Evolutionary conservation across 2,329 filamentous ascomycete genomes (phyloP).

Genomic region (Colletotrichum sp.): DNA sequence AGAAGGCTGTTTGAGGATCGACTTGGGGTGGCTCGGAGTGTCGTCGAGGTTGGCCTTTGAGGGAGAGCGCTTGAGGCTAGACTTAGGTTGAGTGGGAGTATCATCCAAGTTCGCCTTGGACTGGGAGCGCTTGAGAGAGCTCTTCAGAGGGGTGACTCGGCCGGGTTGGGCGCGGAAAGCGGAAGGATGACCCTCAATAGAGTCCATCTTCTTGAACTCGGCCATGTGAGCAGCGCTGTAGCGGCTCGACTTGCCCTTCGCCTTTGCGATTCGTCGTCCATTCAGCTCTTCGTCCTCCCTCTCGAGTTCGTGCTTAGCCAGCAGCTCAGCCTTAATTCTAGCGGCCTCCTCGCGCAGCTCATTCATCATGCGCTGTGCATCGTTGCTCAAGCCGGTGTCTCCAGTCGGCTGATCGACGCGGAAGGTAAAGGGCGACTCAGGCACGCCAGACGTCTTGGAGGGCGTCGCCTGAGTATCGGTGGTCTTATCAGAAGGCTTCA

Average conservation of each 20-base stretch:
- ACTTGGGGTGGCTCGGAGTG: conserved; percentile 19
- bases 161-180: conserved; percentile 68
- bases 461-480: conserved; percentile 62
- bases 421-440: conserved; percentile 70
- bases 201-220: conserved; percentile 97
- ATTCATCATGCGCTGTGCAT: conserved; percentile 65
- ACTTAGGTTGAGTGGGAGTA: conserved; percentile 36
- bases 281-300: conserved; percentile 44
- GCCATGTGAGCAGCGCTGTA: conserved; percentile 87
- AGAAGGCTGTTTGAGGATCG: conserved; percentile 53
- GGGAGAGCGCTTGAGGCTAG: conserved; percentile 35
- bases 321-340: conserved; percentile 27
- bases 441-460: conserved; percentile 57
- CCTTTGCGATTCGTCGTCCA: conserved; percentile 76
- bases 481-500: conserved; percentile 60
- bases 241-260: conserved; percentile 78
- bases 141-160: conserved; percentile 53
- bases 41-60: conserved; percentile 38
- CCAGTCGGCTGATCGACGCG: conserved; percentile 56
- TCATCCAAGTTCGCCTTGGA: conserved; percentile 50
- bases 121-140: conserved; percentile 42
- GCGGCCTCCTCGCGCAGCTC: conserved; percentile 64
- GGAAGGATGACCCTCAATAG: conserved; percentile 86
- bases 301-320: conserved; percentile 62
- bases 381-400: conserved; percentile 63